A percentile compares a stretch with the other conserved stretches of the same genome.
Conservation (phyloP, 2,329 filamentous ascomycete species). For the Ceratocystis colombiana region DNA sequence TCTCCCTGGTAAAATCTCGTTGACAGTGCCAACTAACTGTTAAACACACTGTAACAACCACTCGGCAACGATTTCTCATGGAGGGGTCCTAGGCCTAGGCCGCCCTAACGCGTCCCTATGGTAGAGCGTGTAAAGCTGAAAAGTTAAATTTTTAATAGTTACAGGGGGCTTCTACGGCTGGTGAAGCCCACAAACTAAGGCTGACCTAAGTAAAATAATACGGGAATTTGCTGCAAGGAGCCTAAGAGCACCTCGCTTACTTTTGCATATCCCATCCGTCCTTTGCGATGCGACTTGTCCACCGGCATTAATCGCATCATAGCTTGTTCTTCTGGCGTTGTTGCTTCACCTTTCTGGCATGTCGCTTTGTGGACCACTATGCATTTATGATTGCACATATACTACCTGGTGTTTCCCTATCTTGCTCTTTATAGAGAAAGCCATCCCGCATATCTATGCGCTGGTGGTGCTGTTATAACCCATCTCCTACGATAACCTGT, state of each 20-base stretch:
- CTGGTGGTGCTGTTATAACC: slow-evolving; percentile 6
- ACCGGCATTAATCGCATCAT: background rate
- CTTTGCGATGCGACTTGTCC: background rate
- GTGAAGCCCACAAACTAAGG: background rate
- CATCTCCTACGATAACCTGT: background rate
- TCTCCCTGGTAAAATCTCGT: no score
- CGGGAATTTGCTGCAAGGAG: background rate
- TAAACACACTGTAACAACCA: slow-evolving; percentile 16
- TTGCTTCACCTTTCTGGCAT: background rate
- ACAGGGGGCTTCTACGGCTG: background rate
- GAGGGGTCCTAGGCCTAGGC: background rate
- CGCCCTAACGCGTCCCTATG: slow-evolving; percentile 12
- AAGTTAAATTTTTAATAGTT: background rate
- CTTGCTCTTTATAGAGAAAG: background rate
- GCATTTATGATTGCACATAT: background rate
- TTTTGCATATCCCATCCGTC: background rate
- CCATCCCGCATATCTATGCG: background rate
- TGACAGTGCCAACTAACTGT: slow-evolving; percentile 22
- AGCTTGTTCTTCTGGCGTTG: background rate
- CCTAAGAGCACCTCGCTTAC: background rate
- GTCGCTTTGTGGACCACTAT: background rate
- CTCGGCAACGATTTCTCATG: slow-evolving; percentile 16
- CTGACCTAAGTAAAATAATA: background rate
- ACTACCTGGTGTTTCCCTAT: background rate
- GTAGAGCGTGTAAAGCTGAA: slow-evolving; percentile 13